phyloP scores from a whole-genome alignment of 768 basidiomycete species.

The Tulasnella sp. region DNA sequence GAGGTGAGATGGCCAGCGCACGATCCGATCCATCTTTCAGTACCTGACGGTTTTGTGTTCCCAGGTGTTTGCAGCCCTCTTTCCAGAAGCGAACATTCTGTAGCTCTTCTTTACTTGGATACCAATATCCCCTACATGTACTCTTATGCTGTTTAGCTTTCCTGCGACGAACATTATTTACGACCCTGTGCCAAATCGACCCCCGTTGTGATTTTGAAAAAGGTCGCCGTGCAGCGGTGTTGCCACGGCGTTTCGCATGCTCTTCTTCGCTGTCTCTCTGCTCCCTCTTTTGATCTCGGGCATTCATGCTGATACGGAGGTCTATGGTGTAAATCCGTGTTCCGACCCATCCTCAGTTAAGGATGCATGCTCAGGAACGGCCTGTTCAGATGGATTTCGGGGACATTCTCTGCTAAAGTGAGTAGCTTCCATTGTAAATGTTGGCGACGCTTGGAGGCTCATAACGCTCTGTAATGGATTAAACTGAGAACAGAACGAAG shows the following conservation, averaged over 20 bases:
- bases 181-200: too few species aligned
- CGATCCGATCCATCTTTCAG: neutral
- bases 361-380: neutral
- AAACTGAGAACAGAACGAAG: neutral
- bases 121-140: neutral
- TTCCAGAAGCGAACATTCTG: conserved; percentile 45
- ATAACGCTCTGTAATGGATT: neutral
- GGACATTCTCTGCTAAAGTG: neutral
- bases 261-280: neutral
- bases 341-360: neutral
- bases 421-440: neutral
- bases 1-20: conserved; percentile 54
- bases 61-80: conserved; percentile 57
- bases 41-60: neutral
- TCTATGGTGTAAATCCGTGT: neutral
- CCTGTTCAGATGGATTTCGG: neutral
- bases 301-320: neutral
- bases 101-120: neutral
- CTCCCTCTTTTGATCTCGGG: neutral
- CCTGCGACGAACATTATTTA: neutral
- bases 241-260: neutral
- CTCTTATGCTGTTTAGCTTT: neutral
- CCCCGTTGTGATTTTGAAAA: neutral
- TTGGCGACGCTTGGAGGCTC: neutral
- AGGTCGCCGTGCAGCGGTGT: neutral